phyloP scores from a whole-genome alignment of 106 monocot genomes.

The Phalaenopsis aphrodite region DNA sequence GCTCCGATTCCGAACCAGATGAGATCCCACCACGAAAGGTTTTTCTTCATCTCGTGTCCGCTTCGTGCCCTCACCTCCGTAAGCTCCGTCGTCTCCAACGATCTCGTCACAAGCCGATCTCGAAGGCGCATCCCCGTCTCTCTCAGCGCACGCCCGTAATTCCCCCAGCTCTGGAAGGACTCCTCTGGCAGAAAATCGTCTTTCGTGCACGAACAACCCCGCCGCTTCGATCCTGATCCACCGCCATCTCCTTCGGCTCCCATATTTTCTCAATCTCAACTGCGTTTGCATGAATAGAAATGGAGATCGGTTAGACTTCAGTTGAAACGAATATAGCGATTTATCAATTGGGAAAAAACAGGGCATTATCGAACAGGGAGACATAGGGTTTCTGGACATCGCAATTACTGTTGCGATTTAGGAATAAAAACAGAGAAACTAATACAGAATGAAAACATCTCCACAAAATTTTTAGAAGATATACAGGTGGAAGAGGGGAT shows the following conservation, averaged over 20 bases:
- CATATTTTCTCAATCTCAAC: background rate
- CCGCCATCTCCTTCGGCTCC: background rate
- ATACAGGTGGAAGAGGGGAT: too few species aligned
- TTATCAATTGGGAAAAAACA: too few species aligned
- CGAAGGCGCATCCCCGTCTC: constrained; percentile 31
- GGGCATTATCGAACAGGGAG: too few species aligned
- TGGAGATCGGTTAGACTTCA: too few species aligned
- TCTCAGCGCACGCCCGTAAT: constrained; percentile 27
- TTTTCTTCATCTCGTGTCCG: constrained; percentile 72
- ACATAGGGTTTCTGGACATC: too few species aligned
- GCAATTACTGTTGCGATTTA: too few species aligned
- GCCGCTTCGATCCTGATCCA: background rate
- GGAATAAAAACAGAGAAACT: too few species aligned
- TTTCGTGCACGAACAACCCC: constrained; percentile 22
- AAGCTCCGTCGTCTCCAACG: constrained; percentile 32
- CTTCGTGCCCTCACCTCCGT: constrained; percentile 49
- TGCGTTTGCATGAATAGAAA: too few species aligned
- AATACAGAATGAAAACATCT: too few species aligned
- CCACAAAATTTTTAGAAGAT: too few species aligned
- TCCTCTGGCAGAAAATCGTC: constrained; percentile 41
- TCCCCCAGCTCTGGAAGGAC: constrained; percentile 40
- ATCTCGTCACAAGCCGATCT: constrained; percentile 36
- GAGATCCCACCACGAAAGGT: constrained; percentile 80
- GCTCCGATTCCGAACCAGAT: constrained; percentile 88
- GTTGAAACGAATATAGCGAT: too few species aligned